Percentiles rank a stretch among this genome's conserved stretches.
These are phyloP conservation scores for Didymellaceae sp. DNA, from an alignment of 2,329 filamentous ascomycete genomes.

Conservation along the genomic window DNA sequence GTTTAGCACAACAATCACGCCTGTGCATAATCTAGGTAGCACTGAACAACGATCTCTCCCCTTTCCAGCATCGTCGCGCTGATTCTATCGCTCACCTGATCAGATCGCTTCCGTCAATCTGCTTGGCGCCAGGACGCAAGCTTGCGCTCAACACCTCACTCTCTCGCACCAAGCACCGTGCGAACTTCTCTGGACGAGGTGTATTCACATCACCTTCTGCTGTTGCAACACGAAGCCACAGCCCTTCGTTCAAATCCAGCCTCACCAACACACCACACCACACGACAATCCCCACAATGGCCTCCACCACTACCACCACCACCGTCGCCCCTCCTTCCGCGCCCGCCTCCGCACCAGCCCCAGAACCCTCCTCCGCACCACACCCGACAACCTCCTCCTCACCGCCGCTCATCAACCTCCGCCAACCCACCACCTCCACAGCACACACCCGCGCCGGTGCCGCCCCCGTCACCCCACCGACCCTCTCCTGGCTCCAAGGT, in stretches of 20 bases:
- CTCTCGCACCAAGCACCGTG: too few relatives aligned
- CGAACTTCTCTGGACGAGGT: too few relatives aligned
- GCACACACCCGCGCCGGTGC: constrained; percentile 11
- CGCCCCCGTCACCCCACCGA: constrained; percentile 37
- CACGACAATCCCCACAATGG: too few relatives aligned
- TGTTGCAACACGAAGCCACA: too few relatives aligned
- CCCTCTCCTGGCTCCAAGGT: constrained; percentile 46
- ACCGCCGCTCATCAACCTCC: constrained; percentile 26
- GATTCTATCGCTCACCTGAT: too few relatives aligned
- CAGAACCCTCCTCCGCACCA: not conserved
- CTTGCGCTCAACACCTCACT: too few relatives aligned
- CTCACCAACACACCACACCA: too few relatives aligned
- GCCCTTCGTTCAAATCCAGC: too few relatives aligned
- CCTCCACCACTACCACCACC: too few relatives aligned
- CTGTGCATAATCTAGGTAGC: not conserved
- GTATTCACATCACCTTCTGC: too few relatives aligned
- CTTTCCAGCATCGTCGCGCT: not conserved
- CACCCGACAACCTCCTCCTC: not conserved
- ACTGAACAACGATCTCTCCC: not conserved
- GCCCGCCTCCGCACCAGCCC: not conserved
- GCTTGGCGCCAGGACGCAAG: too few relatives aligned
- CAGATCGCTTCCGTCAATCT: not conserved
- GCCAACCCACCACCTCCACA: constrained; percentile 35
- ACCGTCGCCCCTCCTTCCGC: not conserved
- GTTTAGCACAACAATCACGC: not conserved